Conservation (phyloP, 164 flowering plant genomes). For the Vitis rupestris region DNA sequence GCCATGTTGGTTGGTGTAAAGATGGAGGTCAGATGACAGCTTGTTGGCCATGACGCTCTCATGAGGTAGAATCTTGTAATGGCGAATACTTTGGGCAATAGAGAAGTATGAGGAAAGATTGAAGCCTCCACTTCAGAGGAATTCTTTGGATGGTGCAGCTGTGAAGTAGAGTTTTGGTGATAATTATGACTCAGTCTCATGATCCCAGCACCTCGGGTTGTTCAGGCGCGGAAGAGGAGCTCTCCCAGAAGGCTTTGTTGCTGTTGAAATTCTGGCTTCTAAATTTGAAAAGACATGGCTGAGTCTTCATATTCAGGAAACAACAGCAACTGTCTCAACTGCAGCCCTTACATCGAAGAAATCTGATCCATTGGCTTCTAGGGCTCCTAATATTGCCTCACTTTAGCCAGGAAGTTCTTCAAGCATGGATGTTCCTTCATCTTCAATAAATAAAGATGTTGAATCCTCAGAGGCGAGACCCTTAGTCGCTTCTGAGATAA, state of each 20-base stretch:
- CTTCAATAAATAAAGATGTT: conserved; percentile 20
- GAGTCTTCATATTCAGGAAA: conserved; percentile 81
- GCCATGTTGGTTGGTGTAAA: no score
- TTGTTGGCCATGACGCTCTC: no score
- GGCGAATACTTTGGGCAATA: no score
- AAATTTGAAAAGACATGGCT: conserved; percentile 65
- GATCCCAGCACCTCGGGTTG: no score
- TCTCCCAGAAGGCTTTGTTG: conserved; percentile 56
- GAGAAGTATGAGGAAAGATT: no score
- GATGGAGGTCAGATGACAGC: no score
- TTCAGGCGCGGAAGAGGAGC: no score
- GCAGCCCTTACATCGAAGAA: conserved; percentile 68
- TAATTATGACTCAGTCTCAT: no score
- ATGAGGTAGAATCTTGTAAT: no score
- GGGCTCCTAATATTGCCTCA: conserved; percentile 20
- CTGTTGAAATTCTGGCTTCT: conserved; percentile 59
- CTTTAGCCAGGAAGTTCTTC: conserved; percentile 39
- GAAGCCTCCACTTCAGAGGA: no score
- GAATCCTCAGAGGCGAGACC: conserved; percentile 22
- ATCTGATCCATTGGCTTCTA: conserved; percentile 34
- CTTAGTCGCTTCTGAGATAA: conserved; percentile 17
- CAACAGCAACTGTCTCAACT: conserved; percentile 58
- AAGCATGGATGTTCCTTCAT: conserved; percentile 18
- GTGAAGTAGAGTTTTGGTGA: no score
- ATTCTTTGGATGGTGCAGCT: no score